phyloP scores from a whole-genome alignment of 163 green algal species.

The Chlamydomonas reinhardtii region DNA sequence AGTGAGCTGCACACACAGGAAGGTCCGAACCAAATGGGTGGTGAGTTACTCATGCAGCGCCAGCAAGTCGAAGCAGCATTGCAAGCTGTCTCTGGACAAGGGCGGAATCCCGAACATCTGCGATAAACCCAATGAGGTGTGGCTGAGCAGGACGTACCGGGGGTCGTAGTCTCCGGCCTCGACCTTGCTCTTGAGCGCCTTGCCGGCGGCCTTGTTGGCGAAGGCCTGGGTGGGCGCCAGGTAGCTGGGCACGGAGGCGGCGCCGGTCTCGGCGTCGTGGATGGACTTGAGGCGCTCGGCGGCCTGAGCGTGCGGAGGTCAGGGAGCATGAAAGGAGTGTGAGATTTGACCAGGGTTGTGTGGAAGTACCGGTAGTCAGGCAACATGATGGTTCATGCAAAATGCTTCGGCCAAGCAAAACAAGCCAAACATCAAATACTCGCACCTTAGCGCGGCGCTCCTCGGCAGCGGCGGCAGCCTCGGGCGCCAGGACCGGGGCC shows the following conservation, averaged over 20 bases:
- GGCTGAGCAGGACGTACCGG: not conserved
- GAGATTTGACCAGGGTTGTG: too few relatives aligned
- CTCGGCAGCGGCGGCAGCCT: not conserved
- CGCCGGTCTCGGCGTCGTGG: conserved; percentile 14
- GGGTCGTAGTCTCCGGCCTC: not conserved
- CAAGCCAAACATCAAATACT: not conserved
- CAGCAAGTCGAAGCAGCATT: too few relatives aligned
- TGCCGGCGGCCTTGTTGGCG: conserved; percentile 4
- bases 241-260: conserved; percentile 17
- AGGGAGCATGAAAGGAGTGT: too few relatives aligned
- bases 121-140: not conserved
- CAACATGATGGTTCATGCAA: too few relatives aligned
- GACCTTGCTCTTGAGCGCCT: conserved; percentile 30
- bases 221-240: conserved; percentile 19
- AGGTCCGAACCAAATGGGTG: too few relatives aligned
- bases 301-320: not conserved
- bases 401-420: too few relatives aligned
- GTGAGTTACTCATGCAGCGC: too few relatives aligned
- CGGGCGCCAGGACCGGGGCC: not conserved
- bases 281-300: conserved; percentile 37
- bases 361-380: not conserved
- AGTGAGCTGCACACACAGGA: conserved; percentile 40
- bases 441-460: conserved; percentile 41
- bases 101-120: too few relatives aligned
- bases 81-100: too few relatives aligned